Percentiles rank a stretch among this genome's conserved stretches.
These are phyloP conservation scores for Ogataea populi-albae DNA, from an alignment of 805 yeast genomes.

Conservation along the genomic window DNA sequence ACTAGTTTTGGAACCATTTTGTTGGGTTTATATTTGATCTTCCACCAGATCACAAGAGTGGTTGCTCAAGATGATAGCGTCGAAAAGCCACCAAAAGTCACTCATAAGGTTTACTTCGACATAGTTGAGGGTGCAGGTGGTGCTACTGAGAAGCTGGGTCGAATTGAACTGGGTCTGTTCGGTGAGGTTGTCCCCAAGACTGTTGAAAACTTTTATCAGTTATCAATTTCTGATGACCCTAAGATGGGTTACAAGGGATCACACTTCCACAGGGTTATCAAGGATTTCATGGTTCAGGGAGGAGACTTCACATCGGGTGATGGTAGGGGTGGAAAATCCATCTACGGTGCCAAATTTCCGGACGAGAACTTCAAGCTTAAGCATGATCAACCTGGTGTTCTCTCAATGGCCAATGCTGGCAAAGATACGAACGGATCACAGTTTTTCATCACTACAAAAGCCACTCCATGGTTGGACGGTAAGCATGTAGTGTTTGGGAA, in stretches of 20 bases:
- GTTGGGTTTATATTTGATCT: conserved; percentile 16
- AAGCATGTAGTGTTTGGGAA: conserved; percentile 96
- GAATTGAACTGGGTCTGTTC: conserved; percentile 82
- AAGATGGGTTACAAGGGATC: conserved; percentile 59
- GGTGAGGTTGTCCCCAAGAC: conserved; percentile 88
- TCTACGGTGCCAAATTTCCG: conserved; percentile 62
- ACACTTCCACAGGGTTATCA: conserved; percentile 70
- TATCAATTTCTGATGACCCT: conserved; percentile 74
- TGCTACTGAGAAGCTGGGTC: conserved; percentile 65
- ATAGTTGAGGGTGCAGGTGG: conserved; percentile 75
- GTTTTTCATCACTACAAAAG: conserved; percentile 90
- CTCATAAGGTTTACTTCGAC: conserved; percentile 84
- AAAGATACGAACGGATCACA: conserved; percentile 87
- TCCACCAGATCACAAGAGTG: conserved; percentile 18
- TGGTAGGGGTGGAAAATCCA: conserved; percentile 75
- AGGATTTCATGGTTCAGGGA: conserved; percentile 75
- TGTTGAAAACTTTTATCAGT: conserved; percentile 80
- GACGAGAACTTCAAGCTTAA: conserved; percentile 68
- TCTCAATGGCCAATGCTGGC: conserved; percentile 83
- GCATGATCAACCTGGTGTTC: conserved; percentile 65
- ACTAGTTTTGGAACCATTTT: conserved; percentile 18
- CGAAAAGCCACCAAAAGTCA: conserved; percentile 51
- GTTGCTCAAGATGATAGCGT: conserved; percentile 9
- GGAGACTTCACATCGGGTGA: conserved; percentile 72
- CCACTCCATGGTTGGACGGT: conserved; percentile 89